phyloP scores from a whole-genome alignment of 352 stramenopile species.

The Phytophthora boehmeriae region DNA sequence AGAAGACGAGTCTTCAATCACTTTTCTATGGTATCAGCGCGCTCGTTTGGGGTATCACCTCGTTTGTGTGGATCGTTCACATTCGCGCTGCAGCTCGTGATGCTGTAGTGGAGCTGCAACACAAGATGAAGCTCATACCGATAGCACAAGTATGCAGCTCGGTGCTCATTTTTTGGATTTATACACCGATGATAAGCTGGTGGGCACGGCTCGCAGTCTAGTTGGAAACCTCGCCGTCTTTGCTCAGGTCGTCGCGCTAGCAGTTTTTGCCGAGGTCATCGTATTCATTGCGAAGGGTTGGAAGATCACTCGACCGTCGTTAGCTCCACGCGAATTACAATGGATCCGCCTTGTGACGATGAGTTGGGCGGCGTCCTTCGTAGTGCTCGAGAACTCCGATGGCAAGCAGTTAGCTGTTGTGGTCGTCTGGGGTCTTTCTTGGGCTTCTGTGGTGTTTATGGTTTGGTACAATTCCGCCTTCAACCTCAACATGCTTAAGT shows the following conservation, averaged over 20 bases:
- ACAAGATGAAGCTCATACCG: constrained; percentile 60
- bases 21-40: constrained; percentile 44
- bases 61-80: constrained; percentile 58
- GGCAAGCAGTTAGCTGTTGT: constrained; percentile 53
- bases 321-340: constrained; percentile 51
- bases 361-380: constrained; percentile 51
- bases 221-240: constrained; percentile 45
- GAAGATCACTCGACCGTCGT: constrained; percentile 64
- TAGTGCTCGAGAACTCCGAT: constrained; percentile 45
- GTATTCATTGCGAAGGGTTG: constrained; percentile 72
- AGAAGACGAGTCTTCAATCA: constrained; percentile 18
- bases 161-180: constrained; percentile 35
- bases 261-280: constrained; percentile 52
- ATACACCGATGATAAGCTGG: constrained; percentile 35
- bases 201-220: constrained; percentile 43
- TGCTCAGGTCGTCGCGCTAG: constrained; percentile 48
- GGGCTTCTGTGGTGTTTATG: constrained; percentile 63
- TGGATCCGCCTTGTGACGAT: constrained; percentile 66
- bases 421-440: constrained; percentile 59
- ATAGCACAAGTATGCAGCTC: constrained; percentile 41
- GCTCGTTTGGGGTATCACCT: constrained; percentile 36
- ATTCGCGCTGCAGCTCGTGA: constrained; percentile 49
- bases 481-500: constrained; percentile 76
- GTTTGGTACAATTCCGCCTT: constrained; percentile 75
- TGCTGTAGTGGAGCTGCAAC: constrained; percentile 53